Evolutionary conservation across 805 yeast species (phyloP).

Genomic region (Myxozyma mucilagina): DNA sequence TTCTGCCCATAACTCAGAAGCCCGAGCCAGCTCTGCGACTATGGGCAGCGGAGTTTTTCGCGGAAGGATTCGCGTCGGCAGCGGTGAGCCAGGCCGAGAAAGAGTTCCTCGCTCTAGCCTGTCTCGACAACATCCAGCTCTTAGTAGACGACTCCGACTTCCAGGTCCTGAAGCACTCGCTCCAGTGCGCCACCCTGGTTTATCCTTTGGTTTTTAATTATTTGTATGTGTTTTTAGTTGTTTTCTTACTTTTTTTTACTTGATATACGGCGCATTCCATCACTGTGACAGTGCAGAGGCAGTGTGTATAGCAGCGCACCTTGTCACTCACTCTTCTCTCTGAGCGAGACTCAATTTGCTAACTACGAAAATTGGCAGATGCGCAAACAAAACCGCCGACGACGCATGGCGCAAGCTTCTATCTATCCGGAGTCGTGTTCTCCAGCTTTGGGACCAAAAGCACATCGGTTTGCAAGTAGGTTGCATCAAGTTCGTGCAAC

Average conservation of each 20-base stretch:
- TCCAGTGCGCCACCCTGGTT: constrained; percentile 46
- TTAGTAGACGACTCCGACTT: constrained; percentile 36
- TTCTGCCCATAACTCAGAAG: constrained; percentile 42
- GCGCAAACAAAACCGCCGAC: constrained; percentile 43
- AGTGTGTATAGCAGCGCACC: too few species aligned
- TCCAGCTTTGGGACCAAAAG: constrained; percentile 55
- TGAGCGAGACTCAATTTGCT: not conserved
- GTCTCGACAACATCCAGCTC: constrained; percentile 36
- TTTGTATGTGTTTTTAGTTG: constrained; percentile 33
- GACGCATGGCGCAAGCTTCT: constrained; percentile 57
- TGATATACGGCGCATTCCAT: too few species aligned
- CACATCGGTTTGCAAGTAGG: constrained; percentile 62
- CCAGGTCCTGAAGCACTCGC: constrained; percentile 42
- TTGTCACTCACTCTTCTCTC: not conserved
- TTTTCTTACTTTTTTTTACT: too few species aligned
- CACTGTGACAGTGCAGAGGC: too few species aligned
- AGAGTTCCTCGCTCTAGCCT: constrained; percentile 35
- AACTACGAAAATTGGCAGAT: constrained; percentile 9
- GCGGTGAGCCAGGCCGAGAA: constrained; percentile 33
- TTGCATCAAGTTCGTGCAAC: constrained; percentile 69
- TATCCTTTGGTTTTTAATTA: constrained; percentile 51
- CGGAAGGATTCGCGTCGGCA: constrained; percentile 41
- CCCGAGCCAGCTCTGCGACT: constrained; percentile 39
- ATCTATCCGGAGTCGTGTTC: constrained; percentile 57
- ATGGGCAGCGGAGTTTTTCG: constrained; percentile 44